These are phyloP conservation scores for Herpetomonas tarakana DNA, from an alignment of 208 protist genomes.

Conservation along the genomic window DNA sequence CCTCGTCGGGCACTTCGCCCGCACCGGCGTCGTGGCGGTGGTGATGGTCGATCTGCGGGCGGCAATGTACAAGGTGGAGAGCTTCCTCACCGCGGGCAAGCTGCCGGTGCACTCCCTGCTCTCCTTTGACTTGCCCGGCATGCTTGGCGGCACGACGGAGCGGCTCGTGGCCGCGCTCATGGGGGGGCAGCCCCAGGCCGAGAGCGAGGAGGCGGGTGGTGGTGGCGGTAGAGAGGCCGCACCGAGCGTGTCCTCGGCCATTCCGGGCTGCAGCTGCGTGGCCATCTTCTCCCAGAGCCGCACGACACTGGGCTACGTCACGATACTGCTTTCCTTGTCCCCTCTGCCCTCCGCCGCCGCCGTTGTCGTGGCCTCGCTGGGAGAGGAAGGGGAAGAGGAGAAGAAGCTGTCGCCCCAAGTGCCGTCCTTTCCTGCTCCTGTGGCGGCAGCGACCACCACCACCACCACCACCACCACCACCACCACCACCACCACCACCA, in stretches of 20 bases:
- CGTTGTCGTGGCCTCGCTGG: neutral
- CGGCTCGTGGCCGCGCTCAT: conserved; percentile 45
- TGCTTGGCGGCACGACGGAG: conserved; percentile 5
- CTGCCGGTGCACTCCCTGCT: conserved; percentile 38
- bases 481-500: neutral
- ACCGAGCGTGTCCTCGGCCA: neutral
- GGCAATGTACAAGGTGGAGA: conserved; percentile 46
- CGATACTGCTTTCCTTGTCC: neutral
- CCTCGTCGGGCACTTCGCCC: conserved; percentile 51
- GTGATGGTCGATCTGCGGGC: conserved; percentile 67
- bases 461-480: neutral
- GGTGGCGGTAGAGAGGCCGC: too few relatives aligned
- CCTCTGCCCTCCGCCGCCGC: neutral
- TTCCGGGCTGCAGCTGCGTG: neutral
- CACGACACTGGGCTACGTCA: neutral
- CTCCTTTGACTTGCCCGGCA: conserved; percentile 15
- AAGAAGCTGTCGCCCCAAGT: too few relatives aligned
- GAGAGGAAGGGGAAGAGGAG: too few relatives aligned
- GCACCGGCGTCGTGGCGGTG: conserved; percentile 44
- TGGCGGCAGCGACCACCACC: too few relatives aligned
- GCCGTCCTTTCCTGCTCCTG: too few relatives aligned
- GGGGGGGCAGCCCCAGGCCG: neutral
- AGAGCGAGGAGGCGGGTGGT: neutral
- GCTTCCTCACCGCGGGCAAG: conserved; percentile 60
- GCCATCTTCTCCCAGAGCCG: conserved; percentile 10